Evolutionary conservation across 2,329 filamentous ascomycete genomes (phyloP), one percentile per base, ranked within the genome.

Genomic region (Trichoderma simmonsii): DNA sequence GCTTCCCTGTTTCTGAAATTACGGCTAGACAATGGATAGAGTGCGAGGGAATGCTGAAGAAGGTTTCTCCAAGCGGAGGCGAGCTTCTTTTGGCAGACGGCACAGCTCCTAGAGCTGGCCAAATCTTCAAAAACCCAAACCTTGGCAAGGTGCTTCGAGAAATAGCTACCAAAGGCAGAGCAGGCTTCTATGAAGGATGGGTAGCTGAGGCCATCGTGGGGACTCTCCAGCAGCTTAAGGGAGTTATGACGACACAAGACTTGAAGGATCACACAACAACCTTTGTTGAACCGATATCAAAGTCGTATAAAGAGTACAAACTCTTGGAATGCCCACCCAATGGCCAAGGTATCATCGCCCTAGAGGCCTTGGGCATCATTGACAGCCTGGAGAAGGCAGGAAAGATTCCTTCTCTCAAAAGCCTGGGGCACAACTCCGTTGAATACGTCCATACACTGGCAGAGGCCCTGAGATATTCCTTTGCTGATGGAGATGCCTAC

Each of bases 261-360:
- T 48, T 71, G 12, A 67, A 67, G 11, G 62, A 71, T 21, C 69
- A 71, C 24, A 71, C 62, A 15, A 57, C 60, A 0, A 71, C 14
- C 7, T 34, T 67, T 66, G 61, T 71, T 7, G 69, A 71, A 18
- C 68, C 68, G 28, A 70, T 70, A 32, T 70, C 59, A 2, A 28
- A 70, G 1, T 18, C 28, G 11, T 70, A 70, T 24, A 21, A 56
- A 8, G 68, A 70, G 39, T 56, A 56, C n/a, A 63, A 32, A 4
- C 48, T 71, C 12, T 66, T n/a, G 62, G 69, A 71, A 34, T 67
- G 60, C 6, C 69, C 62, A 12, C 69, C 69, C 2, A 71, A 71
- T 28, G 69, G 69, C 6, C 69, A 71, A 18, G 69, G 69, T 18
- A 71, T 71, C 12, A 36, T 71, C 6, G 69, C 69, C 5, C 18